Percentiles rank a stretch among this genome's conserved stretches.
Evolutionary conservation across 2,329 filamentous ascomycete species (phyloP).

Genomic region (Fusarium goolgardi): DNA sequence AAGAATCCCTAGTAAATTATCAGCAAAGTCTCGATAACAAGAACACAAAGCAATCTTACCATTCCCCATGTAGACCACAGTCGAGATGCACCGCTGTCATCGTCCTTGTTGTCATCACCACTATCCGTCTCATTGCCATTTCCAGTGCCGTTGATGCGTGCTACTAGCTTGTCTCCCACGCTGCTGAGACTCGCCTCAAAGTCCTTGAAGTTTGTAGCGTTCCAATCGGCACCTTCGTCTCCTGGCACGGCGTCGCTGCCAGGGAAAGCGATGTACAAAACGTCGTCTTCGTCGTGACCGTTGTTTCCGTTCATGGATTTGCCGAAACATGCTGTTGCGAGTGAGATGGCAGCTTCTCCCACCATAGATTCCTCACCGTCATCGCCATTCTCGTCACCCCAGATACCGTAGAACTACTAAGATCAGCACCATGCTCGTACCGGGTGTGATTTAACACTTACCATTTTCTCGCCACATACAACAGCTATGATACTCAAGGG

Average conservation of each 20-base stretch:
- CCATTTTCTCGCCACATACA: slow-evolving; percentile 62
- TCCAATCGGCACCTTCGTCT: slow-evolving; percentile 64
- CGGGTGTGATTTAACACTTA: slow-evolving; percentile 25
- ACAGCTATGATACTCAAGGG: slow-evolving; percentile 67
- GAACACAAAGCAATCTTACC: not conserved
- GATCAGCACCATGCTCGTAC: not conserved
- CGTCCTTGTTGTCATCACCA: not conserved
- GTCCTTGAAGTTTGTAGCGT: slow-evolving; percentile 58
- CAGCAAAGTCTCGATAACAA: slow-evolving; percentile 6
- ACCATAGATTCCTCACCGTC: slow-evolving; percentile 60
- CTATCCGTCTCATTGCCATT: not conserved
- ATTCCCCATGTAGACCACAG: slow-evolving; percentile 16
- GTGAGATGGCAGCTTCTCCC: slow-evolving; percentile 68
- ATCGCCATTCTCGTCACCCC: slow-evolving; percentile 71
- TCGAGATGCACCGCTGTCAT: slow-evolving; percentile 14
- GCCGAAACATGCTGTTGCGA: slow-evolving; percentile 69
- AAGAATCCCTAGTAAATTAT: slow-evolving; percentile 38
- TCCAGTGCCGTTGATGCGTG: slow-evolving; percentile 43
- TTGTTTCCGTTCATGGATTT: slow-evolving; percentile 63
- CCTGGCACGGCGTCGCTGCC: slow-evolving; percentile 68
- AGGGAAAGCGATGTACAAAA: slow-evolving; percentile 71
- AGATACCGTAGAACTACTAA: slow-evolving; percentile 65
- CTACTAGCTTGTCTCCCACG: slow-evolving; percentile 65
- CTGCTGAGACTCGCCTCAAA: slow-evolving; percentile 65
- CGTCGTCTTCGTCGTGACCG: slow-evolving; percentile 68